A percentile compares a stretch with the other conserved stretches of the same genome.
phyloP scores from a whole-genome alignment of 495 filamentous ascomycete genomes.

The Xylaria sp. region DNA sequence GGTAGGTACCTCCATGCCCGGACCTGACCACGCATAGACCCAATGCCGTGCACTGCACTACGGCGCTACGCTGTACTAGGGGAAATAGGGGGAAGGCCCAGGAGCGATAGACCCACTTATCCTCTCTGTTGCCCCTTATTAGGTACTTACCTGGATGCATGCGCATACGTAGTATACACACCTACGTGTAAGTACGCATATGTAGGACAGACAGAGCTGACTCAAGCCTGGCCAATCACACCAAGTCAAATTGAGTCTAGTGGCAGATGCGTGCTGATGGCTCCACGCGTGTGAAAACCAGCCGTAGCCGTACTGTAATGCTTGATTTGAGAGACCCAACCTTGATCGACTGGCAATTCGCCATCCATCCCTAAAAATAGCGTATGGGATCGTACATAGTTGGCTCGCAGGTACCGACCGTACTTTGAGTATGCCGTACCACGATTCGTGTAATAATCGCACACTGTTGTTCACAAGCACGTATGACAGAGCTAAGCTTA shows the following conservation, averaged over 20 bases:
- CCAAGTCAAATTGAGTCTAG: neutral
- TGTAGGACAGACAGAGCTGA: constrained; percentile 1
- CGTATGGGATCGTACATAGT: neutral
- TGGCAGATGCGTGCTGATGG: neutral
- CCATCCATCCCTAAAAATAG: constrained; percentile 12
- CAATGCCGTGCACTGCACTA: neutral
- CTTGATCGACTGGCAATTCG: neutral
- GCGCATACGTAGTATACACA: too few species aligned
- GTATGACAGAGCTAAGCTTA: neutral
- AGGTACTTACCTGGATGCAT: too few species aligned
- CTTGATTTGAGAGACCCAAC: constrained; percentile 10
- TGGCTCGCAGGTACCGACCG: neutral
- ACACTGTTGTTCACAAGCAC: neutral
- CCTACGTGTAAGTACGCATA: too few species aligned
- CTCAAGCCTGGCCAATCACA: constrained; percentile 22
- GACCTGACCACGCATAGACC: neutral
- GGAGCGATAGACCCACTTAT: constrained; percentile 19
- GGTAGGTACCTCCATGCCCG: neutral
- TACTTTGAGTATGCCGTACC: neutral
- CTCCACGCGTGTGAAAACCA: neutral
- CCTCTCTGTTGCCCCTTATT: neutral
- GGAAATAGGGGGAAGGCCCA: constrained; percentile 8
- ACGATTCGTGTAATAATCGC: neutral
- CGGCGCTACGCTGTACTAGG: neutral
- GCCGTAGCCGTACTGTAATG: too few species aligned